A percentile compares a stretch with the other conserved stretches of the same genome.
Conservation (phyloP, 2,329 filamentous ascomycete genomes). For the Seiridium cupressi region DNA sequence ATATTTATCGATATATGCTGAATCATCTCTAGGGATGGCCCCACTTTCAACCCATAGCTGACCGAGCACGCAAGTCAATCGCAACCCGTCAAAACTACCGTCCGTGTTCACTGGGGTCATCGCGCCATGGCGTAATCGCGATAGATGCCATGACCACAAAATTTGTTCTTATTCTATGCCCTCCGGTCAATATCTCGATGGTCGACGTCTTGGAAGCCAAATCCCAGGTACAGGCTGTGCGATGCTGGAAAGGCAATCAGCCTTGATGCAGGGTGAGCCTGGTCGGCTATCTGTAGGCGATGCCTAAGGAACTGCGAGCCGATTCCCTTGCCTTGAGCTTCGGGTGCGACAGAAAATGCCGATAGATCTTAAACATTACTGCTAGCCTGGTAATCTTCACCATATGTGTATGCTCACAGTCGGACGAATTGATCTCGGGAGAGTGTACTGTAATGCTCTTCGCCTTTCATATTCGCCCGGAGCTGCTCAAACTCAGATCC, state of each 20-base stretch:
- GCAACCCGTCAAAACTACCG: too few species aligned
- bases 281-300: slow-evolving; percentile 9
- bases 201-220: slow-evolving; percentile 11
- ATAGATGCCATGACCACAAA: slow-evolving; percentile 13
- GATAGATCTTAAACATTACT: slow-evolving; percentile 4
- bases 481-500: slow-evolving; percentile 9
- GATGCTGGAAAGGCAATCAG: slow-evolving; percentile 12
- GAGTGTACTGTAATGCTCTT: slow-evolving; percentile 11
- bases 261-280: slow-evolving; percentile 11
- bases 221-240: slow-evolving; percentile 10
- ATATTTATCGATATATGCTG: too few species aligned
- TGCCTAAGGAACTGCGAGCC: slow-evolving; percentile 10
- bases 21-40: too few species aligned
- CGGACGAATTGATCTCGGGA: not conserved
- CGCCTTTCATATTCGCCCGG: slow-evolving; percentile 9
- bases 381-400: not conserved
- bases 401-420: not conserved
- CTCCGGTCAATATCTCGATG: slow-evolving; percentile 11
- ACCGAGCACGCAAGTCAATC: too few species aligned
- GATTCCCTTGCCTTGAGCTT: slow-evolving; percentile 10
- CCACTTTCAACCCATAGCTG: too few species aligned
- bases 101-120: not conserved
- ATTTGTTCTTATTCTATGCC: slow-evolving; percentile 9
- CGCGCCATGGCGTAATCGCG: slow-evolving; percentile 13
- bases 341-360: slow-evolving; percentile 10